Evolutionary conservation across 2,329 filamentous ascomycete species (phyloP), one percentile per base, ranked within the genome.

Genomic region (Claviceps africana): DNA sequence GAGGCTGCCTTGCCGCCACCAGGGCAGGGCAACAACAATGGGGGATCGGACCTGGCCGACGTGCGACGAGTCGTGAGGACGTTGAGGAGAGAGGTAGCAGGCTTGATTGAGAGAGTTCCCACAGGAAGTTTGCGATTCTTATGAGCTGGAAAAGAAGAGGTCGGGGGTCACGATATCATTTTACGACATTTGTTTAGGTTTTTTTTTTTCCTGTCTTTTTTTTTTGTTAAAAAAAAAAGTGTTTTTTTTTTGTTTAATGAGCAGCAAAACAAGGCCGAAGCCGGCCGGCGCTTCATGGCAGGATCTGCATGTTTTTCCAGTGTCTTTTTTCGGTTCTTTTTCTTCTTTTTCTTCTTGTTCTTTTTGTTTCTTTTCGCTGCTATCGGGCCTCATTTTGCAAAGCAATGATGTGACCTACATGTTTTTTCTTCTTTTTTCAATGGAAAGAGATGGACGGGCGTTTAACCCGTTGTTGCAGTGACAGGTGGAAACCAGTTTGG

Each of bases 91-190:
- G 67, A 73, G 21, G 70, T 76, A 11, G 68, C 71, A 4, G 69
- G 67, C 6, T 55, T 76, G 48, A 63, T 70, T 21, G 70, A 72
- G 59, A 64, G 71, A 42, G 64, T 66, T n/a, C 67, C 70, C 4
- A 63, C 66, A 13, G 67, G 66, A 44, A 72, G 67, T 56, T 58
- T 76, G 54, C 68, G 74, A 48, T 77, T 75, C 61, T 65, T 69
- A 60, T 76, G 62, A 69, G 17, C 25, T 50, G 28, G 19, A 11
- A 1, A 21, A 40, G 51, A 39, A 15, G 35, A 11, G 22, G 30
- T 25, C 17, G 17, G 17, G 15, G 22, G 15, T 37, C 22, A 25
- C 25, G 13, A 17, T 25, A 28, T 44, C 21, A 22, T 43, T 43
- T 43, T 7, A n/a, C 22, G 21, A 15, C 37, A n/a, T 40, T 19